Evolutionary conservation across 192 early-diverging fungal genomes (phyloP).

Genomic region (Coemansia sp.): DNA sequence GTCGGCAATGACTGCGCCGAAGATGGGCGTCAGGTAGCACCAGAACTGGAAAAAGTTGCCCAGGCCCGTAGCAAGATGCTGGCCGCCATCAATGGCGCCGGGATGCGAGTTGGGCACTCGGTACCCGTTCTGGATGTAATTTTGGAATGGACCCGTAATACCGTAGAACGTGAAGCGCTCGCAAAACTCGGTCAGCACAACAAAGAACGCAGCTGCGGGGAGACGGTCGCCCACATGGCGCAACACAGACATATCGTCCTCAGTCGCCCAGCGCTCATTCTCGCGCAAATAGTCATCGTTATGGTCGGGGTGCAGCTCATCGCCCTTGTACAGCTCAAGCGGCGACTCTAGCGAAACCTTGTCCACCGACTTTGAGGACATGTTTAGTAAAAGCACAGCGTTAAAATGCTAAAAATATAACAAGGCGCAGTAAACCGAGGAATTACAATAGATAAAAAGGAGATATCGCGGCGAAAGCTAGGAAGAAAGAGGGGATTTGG

Average conservation of each 20-base stretch:
- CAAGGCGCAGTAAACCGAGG: background rate
- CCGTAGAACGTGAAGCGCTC: conserved; percentile 68
- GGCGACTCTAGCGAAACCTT: conserved; percentile 6
- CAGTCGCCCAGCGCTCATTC: conserved; percentile 57
- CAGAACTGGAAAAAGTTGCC: conserved; percentile 66
- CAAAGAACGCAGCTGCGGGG: conserved; percentile 59
- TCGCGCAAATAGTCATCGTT: conserved; percentile 40
- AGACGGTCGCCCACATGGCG: conserved; percentile 61
- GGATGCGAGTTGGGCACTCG: conserved; percentile 41
- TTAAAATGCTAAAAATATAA: background rate
- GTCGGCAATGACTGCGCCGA: conserved; percentile 69
- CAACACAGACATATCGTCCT: conserved; percentile 58
- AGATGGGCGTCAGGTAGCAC: conserved; percentile 62
- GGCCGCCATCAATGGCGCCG: conserved; percentile 58
- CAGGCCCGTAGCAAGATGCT: conserved; percentile 59
- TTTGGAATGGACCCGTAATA: conserved; percentile 61
- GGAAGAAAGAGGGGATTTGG: too few relatives aligned
- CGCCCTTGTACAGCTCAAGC: conserved; percentile 4
- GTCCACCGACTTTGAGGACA: conserved; percentile 25
- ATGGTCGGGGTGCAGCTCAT: conserved; percentile 41
- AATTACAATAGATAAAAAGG: background rate
- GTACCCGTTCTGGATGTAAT: conserved; percentile 61
- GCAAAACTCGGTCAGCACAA: conserved; percentile 62
- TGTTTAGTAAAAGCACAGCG: conserved; percentile 12
- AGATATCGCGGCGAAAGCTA: background rate